These are phyloP conservation scores for Falciphora oryzae DNA, from an alignment of 2,329 filamentous ascomycete genomes.

Conservation along the genomic window DNA sequence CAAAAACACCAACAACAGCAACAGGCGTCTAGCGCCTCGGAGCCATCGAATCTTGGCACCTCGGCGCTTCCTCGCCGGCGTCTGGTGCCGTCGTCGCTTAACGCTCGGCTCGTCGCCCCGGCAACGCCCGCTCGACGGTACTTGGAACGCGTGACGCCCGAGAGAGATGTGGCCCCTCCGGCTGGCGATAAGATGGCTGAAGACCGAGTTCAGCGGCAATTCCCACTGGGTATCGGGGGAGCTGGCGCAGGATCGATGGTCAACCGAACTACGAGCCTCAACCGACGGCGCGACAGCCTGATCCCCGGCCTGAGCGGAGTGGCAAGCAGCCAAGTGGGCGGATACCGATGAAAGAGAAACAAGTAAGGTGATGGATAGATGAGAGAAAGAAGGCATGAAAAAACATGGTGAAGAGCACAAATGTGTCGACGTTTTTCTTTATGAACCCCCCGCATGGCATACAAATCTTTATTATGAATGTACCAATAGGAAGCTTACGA, in stretches of 20 bases:
- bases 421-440: background rate
- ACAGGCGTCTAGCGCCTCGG: background rate
- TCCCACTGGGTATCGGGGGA: slow-evolving; percentile 28
- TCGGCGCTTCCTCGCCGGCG: slow-evolving; percentile 49
- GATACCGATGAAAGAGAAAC: slow-evolving; percentile 35
- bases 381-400: background rate
- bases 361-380: background rate
- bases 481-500: background rate
- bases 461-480: slow-evolving; percentile 2
- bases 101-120: slow-evolving; percentile 39
- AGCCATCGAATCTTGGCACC: slow-evolving; percentile 22
- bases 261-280: slow-evolving; percentile 40
- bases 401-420: background rate
- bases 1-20: background rate
- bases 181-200: slow-evolving; percentile 32
- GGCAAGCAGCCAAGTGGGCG: slow-evolving; percentile 28
- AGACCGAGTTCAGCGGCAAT: slow-evolving; percentile 37
- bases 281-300: slow-evolving; percentile 37
- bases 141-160: slow-evolving; percentile 38
- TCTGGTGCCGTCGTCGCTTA: slow-evolving; percentile 42
- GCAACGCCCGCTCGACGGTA: slow-evolving; percentile 38
- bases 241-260: slow-evolving; percentile 31
- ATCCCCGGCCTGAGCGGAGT: slow-evolving; percentile 27
- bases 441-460: background rate
- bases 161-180: slow-evolving; percentile 31